Evolutionary conservation across 129 eudicot genomes (phyloP), one percentile per base, ranked within the genome.

Genomic region (Flaveria brownii): DNA sequence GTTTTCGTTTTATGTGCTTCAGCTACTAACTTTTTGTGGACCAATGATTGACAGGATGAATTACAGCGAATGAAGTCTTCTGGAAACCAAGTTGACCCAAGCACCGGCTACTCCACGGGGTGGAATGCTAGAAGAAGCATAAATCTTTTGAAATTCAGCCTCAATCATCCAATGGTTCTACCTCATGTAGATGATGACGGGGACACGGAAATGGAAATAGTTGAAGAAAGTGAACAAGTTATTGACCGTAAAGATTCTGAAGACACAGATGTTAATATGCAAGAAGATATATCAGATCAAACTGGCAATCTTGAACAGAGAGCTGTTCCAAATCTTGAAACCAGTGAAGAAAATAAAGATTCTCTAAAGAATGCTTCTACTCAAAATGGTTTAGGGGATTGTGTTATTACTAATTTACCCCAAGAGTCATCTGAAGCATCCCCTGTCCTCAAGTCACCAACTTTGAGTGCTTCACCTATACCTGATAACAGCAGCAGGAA

Each of bases 191-290:
- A 93, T 79, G 96, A 89, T 75, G 99, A 94, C 22, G 88, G 97
- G 71, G 99, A 94, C 54, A 93, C 83, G 78, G 96, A 87, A 82
- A 94, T 94, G 99, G 99, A 94, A 82, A 94, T 94, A 55, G 92
- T 84, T 46, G 90, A 88, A 68, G 90, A 82, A 63, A 82, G 77
- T 46, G 91, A 83, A 63, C 62, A 67, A 72, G 51, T 56, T 77
- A 66, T 70, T 15, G 85, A 73, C 57, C 80, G 75, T 30, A 76
- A 77, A 61, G 84, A 41, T 75, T 78, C 74, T n/a, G 86, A 47
- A 9, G 84, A 80, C 71, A 59, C 82, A 14, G 97, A 86, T 84
- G 89, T 87, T 61, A 86, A 60, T 56, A 87, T 91, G 92, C 89
- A 91, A 79, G 96, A 80, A 82, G 91, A 67, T 69, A 68, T 81